These are phyloP conservation scores for Polychaeton citri DNA, from an alignment of 2,329 filamentous ascomycete species.

Conservation along the genomic window DNA sequence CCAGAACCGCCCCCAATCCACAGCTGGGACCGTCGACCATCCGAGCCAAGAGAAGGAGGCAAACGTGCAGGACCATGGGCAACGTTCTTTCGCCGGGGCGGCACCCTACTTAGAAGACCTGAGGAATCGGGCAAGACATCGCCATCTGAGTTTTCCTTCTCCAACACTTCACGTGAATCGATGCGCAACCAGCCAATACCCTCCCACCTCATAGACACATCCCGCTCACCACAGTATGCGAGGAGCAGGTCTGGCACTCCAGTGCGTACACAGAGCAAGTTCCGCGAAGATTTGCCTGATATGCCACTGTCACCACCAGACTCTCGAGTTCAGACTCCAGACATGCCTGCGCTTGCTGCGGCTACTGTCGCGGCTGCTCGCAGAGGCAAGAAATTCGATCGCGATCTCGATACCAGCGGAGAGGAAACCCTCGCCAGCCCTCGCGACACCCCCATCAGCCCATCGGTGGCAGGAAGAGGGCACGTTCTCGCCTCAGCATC, in stretches of 20 bases:
- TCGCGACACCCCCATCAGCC: not conserved
- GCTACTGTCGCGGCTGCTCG: slow-evolving; percentile 27
- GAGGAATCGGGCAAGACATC: slow-evolving; percentile 36
- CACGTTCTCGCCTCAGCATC: slow-evolving; percentile 54
- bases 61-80: slow-evolving; percentile 41
- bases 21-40: slow-evolving; percentile 22
- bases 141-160: slow-evolving; percentile 60
- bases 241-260: slow-evolving; percentile 45
- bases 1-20: slow-evolving; percentile 20
- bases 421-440: not conserved
- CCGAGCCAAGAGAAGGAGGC: slow-evolving; percentile 34
- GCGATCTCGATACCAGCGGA: not conserved
- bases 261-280: slow-evolving; percentile 75
- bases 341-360: slow-evolving; percentile 36
- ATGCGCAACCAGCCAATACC: slow-evolving; percentile 48
- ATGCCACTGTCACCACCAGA: slow-evolving; percentile 73
- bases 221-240: slow-evolving; percentile 16
- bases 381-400: slow-evolving; percentile 7
- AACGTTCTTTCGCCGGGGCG: slow-evolving; percentile 60
- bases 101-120: slow-evolving; percentile 21
- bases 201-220: slow-evolving; percentile 31
- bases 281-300: slow-evolving; percentile 83
- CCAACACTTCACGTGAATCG: slow-evolving; percentile 81
- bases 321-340: slow-evolving; percentile 67
- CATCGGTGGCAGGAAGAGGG: slow-evolving; percentile 3